Evolutionary conservation across 1,284 basidiomycete species (phyloP), one percentile per base, ranked within the genome.

Genomic region (Cryptococcus jaspeensis): DNA sequence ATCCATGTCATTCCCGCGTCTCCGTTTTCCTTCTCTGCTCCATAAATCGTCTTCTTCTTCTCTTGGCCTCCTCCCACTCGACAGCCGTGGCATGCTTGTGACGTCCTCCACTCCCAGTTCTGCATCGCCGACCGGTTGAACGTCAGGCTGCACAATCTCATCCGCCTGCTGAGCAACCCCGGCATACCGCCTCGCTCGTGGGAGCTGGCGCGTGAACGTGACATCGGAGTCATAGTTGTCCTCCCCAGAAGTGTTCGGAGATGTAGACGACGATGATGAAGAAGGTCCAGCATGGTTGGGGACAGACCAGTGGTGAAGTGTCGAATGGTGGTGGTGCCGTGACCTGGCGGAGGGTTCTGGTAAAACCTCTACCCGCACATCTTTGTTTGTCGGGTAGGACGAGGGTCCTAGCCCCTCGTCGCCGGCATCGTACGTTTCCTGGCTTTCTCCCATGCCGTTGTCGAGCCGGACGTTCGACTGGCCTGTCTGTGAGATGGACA

Each of bases 181-280:
- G 11, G 23, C 57, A 40, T 49, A 50, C 35, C 44, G 53, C 46
- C 53, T 48, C 32, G 41, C 40, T 35, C 51, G 46, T 18, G 28
- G 59, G 41, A 58, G 47, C 7, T 48, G 61, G 7, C 51, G 55
- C 9, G 53, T 58, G 46, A 60, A 70, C 3, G 64, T 67, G 16
- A 56, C 59, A 54, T 74, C 72, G 8, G 63, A 62, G 22, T 70
- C 66, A 32, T 66, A 62, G 28, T 60, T 63, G 12, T 61, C 64
- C 15, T 71, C 69, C 37, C 52, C 57, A 3, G 65, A 62, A 5
- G 50, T 43, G 2, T 60, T 58, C 1, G 64, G 58, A 5, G 67
- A 63, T 7, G 66, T 59, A 23, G 64, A 64, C 4, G 64, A 66
- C 1, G 59, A 59, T 8, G 59, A 64, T 11, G 57, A 53, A 11